A percentile compares a stretch with the other conserved stretches of the same genome.
Conservation (phyloP, 352 stramenopile species). For the Phytophthora europaea region DNA sequence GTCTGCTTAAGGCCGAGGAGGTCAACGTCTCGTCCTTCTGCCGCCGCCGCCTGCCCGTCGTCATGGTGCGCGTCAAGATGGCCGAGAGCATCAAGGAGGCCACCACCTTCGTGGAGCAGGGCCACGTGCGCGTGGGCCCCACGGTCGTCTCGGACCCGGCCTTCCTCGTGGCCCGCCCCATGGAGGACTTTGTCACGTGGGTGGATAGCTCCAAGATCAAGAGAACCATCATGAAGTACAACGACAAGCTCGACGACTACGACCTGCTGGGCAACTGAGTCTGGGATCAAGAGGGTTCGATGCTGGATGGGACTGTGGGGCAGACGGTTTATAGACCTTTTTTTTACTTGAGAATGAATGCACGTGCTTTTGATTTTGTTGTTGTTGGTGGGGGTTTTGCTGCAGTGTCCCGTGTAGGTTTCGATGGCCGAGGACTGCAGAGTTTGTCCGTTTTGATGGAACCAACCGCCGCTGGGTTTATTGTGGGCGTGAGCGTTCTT, state of each 20-base stretch:
- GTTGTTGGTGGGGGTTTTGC: background rate
- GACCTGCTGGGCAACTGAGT: slow-evolving; percentile 96
- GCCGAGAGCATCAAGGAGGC: slow-evolving; percentile 98
- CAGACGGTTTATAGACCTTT: slow-evolving; percentile 18
- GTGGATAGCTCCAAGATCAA: slow-evolving; percentile 98
- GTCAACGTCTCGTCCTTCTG: slow-evolving; percentile 97
- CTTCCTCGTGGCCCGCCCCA: slow-evolving; percentile 97
- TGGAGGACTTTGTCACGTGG: slow-evolving; percentile 99
- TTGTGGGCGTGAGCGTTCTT: slow-evolving; percentile 6
- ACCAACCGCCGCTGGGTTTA: slow-evolving; percentile 1
- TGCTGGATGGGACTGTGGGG: slow-evolving; percentile 2
- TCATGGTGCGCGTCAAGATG: slow-evolving; percentile 99
- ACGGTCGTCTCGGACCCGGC: slow-evolving; percentile 96
- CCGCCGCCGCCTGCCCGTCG: slow-evolving; percentile 96
- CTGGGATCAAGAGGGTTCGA: no score
- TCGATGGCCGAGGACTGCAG: background rate
- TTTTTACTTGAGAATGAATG: slow-evolving; percentile 26
- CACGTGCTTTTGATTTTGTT: slow-evolving; percentile 26
- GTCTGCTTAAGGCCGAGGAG: slow-evolving; percentile 97
- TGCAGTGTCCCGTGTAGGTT: slow-evolving; percentile 1
- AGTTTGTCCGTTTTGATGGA: slow-evolving; percentile 18
- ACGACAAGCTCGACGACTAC: slow-evolving; percentile 99
- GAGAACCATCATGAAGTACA: slow-evolving; percentile 98
- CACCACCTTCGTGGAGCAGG: slow-evolving; percentile 98
- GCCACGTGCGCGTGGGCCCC: slow-evolving; percentile 95